These are phyloP conservation scores for Microdochium bolleyi DNA, from an alignment of 2,329 filamentous ascomycete species.

Conservation along the genomic window DNA sequence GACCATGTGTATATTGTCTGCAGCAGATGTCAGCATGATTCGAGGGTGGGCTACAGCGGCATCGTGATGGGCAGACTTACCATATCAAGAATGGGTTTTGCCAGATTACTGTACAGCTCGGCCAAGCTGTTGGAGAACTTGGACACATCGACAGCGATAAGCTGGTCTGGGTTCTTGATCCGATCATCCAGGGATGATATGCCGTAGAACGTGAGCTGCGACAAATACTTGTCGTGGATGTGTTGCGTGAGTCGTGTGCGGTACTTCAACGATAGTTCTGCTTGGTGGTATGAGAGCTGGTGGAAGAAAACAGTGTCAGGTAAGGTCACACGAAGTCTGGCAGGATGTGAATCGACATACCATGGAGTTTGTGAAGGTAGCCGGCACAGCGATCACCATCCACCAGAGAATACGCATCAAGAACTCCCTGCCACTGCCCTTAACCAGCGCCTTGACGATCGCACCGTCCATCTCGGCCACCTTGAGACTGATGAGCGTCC, in stretches of 20 bases:
- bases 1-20: constrained; percentile 88
- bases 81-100: constrained; percentile 92
- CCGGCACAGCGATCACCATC: constrained; percentile 95
- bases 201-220: constrained; percentile 96
- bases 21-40: neutral
- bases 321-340: neutral
- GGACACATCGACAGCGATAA: constrained; percentile 93
- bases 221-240: constrained; percentile 92
- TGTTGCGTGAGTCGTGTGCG: constrained; percentile 86
- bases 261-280: constrained; percentile 87
- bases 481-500: constrained; percentile 89
- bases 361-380: constrained; percentile 99
- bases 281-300: constrained; percentile 95
- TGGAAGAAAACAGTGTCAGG: constrained; percentile 3
- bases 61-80: constrained; percentile 28
- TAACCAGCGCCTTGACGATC: constrained; percentile 85
- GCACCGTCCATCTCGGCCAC: constrained; percentile 93
- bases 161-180: constrained; percentile 96
- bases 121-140: constrained; percentile 94
- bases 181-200: constrained; percentile 91
- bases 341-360: constrained; percentile 37
- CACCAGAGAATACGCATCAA: constrained; percentile 86
- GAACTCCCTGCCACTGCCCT: constrained; percentile 87
- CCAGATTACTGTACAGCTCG: constrained; percentile 91
- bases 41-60: neutral